A percentile compares a stretch with the other conserved stretches of the same genome.
Conservation (phyloP, 306 rosid genomes). For the Phaseolus lunatus region DNA sequence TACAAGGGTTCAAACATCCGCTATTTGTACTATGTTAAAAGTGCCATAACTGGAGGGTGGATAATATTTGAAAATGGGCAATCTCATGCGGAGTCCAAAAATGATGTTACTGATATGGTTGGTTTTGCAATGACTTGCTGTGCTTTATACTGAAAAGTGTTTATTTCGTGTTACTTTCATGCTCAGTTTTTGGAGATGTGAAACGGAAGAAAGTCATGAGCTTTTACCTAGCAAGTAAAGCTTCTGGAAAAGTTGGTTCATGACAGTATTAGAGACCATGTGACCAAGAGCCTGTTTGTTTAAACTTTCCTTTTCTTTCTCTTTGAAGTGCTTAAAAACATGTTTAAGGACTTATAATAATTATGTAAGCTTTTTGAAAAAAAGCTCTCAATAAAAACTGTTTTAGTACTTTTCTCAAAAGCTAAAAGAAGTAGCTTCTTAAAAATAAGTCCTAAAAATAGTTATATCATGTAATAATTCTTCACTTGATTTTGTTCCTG, state of each 20-base stretch:
- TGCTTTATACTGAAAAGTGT: constrained; percentile 39
- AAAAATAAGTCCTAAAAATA: background rate
- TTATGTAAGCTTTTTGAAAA: background rate
- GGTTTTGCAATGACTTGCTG: constrained; percentile 54
- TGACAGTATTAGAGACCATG: background rate
- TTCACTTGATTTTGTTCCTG: background rate
- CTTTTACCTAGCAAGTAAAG: background rate
- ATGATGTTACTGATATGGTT: constrained; percentile 78
- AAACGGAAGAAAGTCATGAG: constrained; percentile 11
- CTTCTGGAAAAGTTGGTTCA: constrained; percentile 9
- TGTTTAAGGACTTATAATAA: background rate
- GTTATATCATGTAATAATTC: background rate
- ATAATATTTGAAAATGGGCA: constrained; percentile 79
- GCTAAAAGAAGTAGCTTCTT: background rate
- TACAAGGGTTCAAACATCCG: constrained; percentile 96
- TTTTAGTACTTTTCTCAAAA: background rate
- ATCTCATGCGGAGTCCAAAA: constrained; percentile 68
- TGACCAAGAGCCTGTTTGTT: background rate
- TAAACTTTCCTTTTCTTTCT: background rate
- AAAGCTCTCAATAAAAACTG: background rate
- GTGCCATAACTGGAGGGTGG: constrained; percentile 81
- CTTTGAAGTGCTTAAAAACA: background rate
- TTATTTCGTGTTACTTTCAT: constrained; percentile 15
- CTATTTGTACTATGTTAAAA: constrained; percentile 81
- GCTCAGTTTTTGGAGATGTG: constrained; percentile 36